A percentile compares a stretch with the other conserved stretches of the same genome.
Evolutionary conservation across 2,329 filamentous ascomycete species (phyloP).

Genomic region (Torrubiellomyces zombiae): DNA sequence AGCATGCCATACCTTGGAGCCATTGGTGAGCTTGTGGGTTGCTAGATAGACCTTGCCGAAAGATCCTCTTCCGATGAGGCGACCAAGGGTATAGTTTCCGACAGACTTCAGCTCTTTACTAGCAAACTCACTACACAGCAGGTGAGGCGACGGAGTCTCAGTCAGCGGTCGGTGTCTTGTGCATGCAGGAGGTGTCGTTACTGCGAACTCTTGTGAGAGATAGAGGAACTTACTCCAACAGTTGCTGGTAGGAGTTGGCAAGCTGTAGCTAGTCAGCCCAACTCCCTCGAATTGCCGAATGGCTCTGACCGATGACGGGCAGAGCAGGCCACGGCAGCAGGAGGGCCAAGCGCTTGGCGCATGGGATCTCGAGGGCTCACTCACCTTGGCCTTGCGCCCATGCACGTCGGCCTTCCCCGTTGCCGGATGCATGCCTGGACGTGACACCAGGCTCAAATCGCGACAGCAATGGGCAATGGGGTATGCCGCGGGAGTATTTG

Average conservation of each 20-base stretch:
- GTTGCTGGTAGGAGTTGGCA: constrained; percentile 88
- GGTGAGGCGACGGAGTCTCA: no score
- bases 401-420: constrained; percentile 40
- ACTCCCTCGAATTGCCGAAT: no score
- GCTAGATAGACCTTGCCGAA: constrained; percentile 98
- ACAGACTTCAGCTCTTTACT: constrained; percentile 81
- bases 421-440: constrained; percentile 36
- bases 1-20: constrained; percentile 56
- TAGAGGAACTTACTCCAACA: constrained; percentile 80
- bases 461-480: no score
- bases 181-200: constrained; percentile 1
- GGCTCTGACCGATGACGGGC: no score
- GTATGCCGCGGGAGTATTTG: no score
- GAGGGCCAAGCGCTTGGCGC: no score
- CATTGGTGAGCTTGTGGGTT: constrained; percentile 93
- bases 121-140: constrained; percentile 64
- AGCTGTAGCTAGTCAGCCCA: constrained; percentile 40
- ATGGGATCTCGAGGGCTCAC: no score
- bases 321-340: no score
- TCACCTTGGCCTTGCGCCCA: constrained; percentile 45
- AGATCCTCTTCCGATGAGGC: constrained; percentile 88
- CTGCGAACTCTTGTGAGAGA: no score
- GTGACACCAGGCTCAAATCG: no score
- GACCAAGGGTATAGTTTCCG: constrained; percentile 85
- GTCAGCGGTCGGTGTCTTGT: constrained; percentile 3